phyloP scores from a whole-genome alignment of 805 yeast genomes.

The Saccharomycopsis oosterbeekiorum region DNA sequence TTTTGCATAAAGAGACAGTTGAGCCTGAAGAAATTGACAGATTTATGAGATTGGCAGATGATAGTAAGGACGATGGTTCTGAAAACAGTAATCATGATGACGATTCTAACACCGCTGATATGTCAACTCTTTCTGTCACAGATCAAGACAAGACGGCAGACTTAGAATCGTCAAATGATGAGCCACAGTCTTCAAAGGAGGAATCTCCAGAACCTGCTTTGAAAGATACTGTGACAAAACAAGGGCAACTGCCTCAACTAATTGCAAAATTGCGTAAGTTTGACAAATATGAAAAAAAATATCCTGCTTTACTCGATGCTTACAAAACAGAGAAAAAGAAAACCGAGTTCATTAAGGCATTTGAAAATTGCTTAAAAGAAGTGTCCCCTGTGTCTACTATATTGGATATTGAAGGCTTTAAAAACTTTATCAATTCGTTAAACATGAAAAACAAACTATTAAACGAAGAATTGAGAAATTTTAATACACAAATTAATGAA shows the following conservation, averaged over 20 bases:
- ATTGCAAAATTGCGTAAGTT: slow-evolving; percentile 61
- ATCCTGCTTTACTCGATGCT: slow-evolving; percentile 77
- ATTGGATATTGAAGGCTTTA: slow-evolving; percentile 58
- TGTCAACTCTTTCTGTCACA: slow-evolving; percentile 15
- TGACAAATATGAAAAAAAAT: slow-evolving; percentile 80
- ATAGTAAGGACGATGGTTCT: slow-evolving; percentile 15
- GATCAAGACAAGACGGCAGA: slow-evolving; percentile 9
- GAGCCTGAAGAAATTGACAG: slow-evolving; percentile 31
- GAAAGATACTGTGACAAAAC: no score
- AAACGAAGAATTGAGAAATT: slow-evolving; percentile 52
- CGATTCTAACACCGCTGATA: slow-evolving; percentile 14
- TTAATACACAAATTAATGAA: slow-evolving; percentile 21
- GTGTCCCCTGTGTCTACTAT: slow-evolving; percentile 72
- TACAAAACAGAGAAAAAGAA: slow-evolving; percentile 73
- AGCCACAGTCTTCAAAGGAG: background rate
- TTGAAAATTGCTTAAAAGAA: slow-evolving; percentile 67
- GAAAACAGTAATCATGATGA: slow-evolving; percentile 20
- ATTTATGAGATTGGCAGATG: slow-evolving; percentile 38
- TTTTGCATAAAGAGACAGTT: slow-evolving; percentile 38
- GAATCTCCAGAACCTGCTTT: no score
- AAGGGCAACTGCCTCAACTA: slow-evolving; percentile 29
- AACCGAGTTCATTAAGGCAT: slow-evolving; percentile 43
- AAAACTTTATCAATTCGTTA: slow-evolving; percentile 58
- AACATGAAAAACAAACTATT: slow-evolving; percentile 51
- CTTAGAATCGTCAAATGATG: slow-evolving; percentile 28